These are phyloP conservation scores for Vanrija sp. DNA, from an alignment of 1,284 basidiomycete genomes.

Conservation along the genomic window DNA sequence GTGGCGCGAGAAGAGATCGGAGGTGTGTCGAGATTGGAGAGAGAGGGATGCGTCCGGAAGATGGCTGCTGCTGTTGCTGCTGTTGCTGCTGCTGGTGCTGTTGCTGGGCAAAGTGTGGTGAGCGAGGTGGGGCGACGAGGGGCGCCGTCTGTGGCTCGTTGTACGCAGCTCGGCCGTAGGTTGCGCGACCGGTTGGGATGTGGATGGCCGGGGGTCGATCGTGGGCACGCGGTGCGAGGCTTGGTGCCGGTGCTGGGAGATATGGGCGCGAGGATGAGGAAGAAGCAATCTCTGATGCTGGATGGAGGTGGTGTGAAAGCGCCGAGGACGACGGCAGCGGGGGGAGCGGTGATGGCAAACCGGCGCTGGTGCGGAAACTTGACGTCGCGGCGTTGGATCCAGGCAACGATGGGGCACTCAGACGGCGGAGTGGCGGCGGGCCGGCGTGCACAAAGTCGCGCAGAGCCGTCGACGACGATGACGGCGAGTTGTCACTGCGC, in stretches of 20 bases:
- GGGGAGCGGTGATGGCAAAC: neutral
- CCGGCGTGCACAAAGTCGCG: constrained; percentile 10
- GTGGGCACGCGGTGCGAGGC: constrained; percentile 9
- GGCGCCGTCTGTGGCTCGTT: constrained; percentile 8
- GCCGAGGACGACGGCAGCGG: neutral
- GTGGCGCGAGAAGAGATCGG: neutral
- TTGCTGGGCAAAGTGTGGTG: neutral
- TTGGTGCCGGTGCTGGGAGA: constrained; percentile 7
- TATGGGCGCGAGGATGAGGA: constrained; percentile 1
- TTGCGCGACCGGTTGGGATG: constrained; percentile 1
- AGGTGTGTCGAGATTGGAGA: neutral
- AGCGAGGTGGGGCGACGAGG: constrained; percentile 6
- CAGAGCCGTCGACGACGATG: neutral
- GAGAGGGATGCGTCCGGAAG: neutral
- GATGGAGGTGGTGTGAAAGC: neutral
- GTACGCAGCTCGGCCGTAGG: neutral
- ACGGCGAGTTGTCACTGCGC: neutral
- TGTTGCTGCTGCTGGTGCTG: neutral
- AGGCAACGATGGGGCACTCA: constrained; percentile 3
- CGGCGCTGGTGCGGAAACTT: too few relatives aligned
- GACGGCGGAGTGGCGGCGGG: constrained; percentile 12
- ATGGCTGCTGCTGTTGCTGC: constrained; percentile 1
- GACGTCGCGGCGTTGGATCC: neutral
- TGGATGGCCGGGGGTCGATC: constrained; percentile 12
- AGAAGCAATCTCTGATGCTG: neutral